Conservation (phyloP, 2,329 filamentous ascomycete species). For the Epichloe festucae region DNA sequence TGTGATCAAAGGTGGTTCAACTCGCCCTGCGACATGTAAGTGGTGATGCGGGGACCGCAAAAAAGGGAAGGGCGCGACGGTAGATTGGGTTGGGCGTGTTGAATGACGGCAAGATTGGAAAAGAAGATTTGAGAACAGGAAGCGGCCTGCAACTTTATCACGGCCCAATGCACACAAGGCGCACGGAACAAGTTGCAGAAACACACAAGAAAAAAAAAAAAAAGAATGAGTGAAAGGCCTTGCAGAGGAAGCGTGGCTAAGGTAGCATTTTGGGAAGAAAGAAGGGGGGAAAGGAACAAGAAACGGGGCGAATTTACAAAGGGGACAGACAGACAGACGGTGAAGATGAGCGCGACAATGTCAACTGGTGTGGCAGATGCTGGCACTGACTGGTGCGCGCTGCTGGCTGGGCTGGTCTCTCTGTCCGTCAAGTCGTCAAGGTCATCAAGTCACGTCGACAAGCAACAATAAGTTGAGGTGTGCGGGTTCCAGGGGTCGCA, state of each 20-base stretch:
- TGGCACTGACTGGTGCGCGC: background rate
- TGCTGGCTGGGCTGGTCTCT: background rate
- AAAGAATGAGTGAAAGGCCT: conserved; percentile 1
- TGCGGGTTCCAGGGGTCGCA: background rate
- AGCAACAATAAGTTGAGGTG: background rate
- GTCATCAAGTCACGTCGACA: background rate
- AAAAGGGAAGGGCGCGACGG: conserved; percentile 1
- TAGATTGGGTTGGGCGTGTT: background rate
- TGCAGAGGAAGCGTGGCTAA: background rate
- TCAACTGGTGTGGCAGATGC: background rate
- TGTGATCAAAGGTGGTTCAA: conserved; percentile 3
- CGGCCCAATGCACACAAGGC: background rate
- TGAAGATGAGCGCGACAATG: background rate
- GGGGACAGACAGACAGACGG: background rate
- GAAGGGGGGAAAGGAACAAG: background rate
- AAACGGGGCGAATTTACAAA: background rate
- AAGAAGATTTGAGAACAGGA: background rate
- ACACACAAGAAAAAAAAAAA: background rate
- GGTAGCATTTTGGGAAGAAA: background rate
- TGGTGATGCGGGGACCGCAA: conserved; percentile 4
- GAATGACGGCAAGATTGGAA: background rate
- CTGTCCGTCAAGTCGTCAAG: background rate
- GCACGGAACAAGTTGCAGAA: conserved; percentile 1
- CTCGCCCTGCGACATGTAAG: conserved; percentile 7
- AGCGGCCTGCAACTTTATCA: background rate